Base-by-base conservation (phyloP, 148 eudicot genomes). In the Linanthus parryae region DNA sequence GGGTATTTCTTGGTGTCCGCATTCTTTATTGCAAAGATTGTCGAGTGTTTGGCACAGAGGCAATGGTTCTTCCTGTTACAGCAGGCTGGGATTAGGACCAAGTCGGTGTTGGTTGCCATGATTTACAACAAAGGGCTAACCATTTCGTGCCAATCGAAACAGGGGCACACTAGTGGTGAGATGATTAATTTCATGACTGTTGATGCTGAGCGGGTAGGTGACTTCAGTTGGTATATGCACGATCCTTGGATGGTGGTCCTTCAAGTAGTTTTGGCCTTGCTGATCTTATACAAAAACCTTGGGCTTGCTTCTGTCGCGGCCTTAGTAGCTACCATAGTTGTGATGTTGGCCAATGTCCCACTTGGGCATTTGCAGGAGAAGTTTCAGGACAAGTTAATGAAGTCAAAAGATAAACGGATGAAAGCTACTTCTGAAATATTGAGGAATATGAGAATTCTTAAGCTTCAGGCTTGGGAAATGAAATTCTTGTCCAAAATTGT, bases 401-500 rank as follows among this genome's bases (percentile, higher is more conserved):
- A 68, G 15, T 67, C 65, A 11, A 76, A 76, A 53, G 81, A 76
- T 61, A 66, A 44, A 35, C 67, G 81, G 62, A 76, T 76, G 81
- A 76, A 76, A 36, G 58, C 74, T 3, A 72, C 77, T 0, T 72
- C 81, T 33, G 77, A 76, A 61, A 72, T 76, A 39, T 57, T 76
- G 45, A 76, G 74, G 47, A 76, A 72, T 54, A 76, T 76, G 77
- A 71, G 77, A 25, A 72, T 76, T 31, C 64, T 76, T 15, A 76
- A 76, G 74, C 81, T 76, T 64, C 81, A 76, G 41, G 81, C 70
- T 8, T 76, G 77, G 81, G 81, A 76, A 46, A 71, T 76, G 77
- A 76, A 76, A 37, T 76, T 76, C 49, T 62, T 76, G 46, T 76
- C 81, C 3, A 77, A 69, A 69, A 65, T 77, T 17, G 34, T 52